Conservation (phyloP, 495 filamentous ascomycete genomes). For the Coniosporium apollinis region DNA sequence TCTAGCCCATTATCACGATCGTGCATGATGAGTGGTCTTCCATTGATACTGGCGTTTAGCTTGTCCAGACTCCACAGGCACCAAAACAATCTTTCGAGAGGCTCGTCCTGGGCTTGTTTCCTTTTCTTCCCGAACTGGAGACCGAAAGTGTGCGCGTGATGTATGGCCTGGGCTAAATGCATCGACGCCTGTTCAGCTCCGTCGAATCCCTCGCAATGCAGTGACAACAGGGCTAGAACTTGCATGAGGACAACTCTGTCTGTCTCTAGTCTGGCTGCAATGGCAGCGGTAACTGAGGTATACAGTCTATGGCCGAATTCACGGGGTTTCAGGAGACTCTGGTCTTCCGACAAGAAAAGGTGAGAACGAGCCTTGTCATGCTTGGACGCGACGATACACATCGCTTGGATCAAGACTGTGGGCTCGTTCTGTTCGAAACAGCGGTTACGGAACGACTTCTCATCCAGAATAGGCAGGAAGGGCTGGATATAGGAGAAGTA, state of each 20-base stretch:
- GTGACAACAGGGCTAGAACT: constrained; percentile 24
- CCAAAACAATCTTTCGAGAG: constrained; percentile 42
- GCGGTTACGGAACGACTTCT: constrained; percentile 12
- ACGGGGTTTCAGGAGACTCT: constrained; percentile 11
- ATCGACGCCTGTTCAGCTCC: constrained; percentile 24
- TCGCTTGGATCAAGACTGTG: constrained; percentile 18
- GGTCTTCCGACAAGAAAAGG: constrained; percentile 12
- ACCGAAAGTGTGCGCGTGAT: constrained; percentile 49
- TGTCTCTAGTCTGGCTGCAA: constrained; percentile 16
- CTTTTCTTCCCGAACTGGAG: constrained; percentile 37
- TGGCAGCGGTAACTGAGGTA: constrained; percentile 14
- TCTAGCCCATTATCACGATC: constrained; percentile 42
- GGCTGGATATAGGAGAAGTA: constrained; percentile 22
- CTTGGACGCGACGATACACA: constrained; percentile 23
- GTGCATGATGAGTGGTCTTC: constrained; percentile 46
- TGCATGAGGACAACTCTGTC: constrained; percentile 24
- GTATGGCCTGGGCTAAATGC: constrained; percentile 26
- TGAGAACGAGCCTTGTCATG: constrained; percentile 15
- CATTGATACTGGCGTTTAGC: constrained; percentile 43
- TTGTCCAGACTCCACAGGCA: constrained; percentile 53
- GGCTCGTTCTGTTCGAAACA: constrained; percentile 11
- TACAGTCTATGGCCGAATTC: constrained; percentile 21
- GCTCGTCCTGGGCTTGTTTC: constrained; percentile 19
- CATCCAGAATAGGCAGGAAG: constrained; percentile 19
- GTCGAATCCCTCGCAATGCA: constrained; percentile 31